Conservation (phyloP, 805 yeast species). For the Candida taoyuanica region DNA sequence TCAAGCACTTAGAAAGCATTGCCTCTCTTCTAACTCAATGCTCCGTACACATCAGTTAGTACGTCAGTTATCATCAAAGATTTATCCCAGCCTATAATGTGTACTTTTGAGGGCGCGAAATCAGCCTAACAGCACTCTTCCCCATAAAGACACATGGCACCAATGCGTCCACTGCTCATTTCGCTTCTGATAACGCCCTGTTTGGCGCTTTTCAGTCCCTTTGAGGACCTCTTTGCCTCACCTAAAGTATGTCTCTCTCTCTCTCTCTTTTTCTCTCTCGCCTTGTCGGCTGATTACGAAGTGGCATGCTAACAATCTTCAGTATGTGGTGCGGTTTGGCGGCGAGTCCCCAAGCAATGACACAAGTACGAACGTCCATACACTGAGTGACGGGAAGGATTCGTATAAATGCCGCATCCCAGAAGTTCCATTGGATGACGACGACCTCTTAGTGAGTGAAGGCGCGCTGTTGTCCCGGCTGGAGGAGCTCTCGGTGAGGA, state of each 20-base stretch:
- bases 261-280: background rate
- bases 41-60: no score
- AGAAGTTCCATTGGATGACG: background rate
- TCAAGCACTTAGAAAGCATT: no score
- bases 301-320: conserved; percentile 3
- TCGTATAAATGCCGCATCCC: background rate
- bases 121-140: no score
- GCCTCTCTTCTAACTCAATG: no score
- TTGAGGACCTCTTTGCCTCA: conserved; percentile 18
- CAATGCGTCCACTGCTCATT: background rate
- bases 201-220: conserved; percentile 15
- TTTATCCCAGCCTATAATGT: no score
- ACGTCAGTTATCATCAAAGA: no score
- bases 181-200: background rate
- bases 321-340: conserved; percentile 16
- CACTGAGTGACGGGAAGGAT: no score
- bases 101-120: no score
- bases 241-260: conserved; percentile 18
- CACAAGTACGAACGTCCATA: no score
- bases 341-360: no score
- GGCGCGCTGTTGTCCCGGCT: background rate
- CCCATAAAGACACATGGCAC: no score
- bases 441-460: background rate
- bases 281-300: no score
- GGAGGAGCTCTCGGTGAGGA: background rate